A percentile compares a stretch with the other conserved stretches of the same genome.
Conservation (phyloP, 305 asterid species). For the Caryopteris hybrid region DNA sequence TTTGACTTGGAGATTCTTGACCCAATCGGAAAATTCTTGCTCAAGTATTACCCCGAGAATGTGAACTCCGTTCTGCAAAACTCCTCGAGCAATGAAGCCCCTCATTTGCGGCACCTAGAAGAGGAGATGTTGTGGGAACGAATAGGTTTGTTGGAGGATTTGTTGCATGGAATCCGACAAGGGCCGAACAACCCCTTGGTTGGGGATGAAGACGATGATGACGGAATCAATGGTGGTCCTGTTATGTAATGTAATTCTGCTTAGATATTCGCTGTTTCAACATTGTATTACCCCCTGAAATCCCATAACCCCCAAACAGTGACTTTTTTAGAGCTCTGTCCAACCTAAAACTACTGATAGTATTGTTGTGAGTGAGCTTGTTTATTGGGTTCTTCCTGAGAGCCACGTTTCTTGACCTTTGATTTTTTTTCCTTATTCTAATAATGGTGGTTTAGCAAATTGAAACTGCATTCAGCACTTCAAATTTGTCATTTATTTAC, state of each 20-base stretch:
- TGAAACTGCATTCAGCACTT: not conserved
- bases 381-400: not conserved
- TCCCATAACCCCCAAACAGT: not conserved
- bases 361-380: conserved; percentile 12
- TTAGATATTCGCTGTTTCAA: not conserved
- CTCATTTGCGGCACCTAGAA: conserved; percentile 28
- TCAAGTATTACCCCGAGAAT: conserved; percentile 36
- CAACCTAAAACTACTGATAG: not conserved
- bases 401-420: not conserved
- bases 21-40: conserved; percentile 37
- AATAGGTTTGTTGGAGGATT: conserved; percentile 29
- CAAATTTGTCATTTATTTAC: too few species aligned
- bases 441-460: not conserved
- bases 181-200: conserved; percentile 21
- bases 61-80: conserved; percentile 28
- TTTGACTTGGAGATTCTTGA: conserved; percentile 40
- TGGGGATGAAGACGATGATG: conserved; percentile 26
- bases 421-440: not conserved
- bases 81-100: conserved; percentile 19
- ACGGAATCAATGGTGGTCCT: conserved; percentile 15
- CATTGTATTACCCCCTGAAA: not conserved
- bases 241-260: conserved; percentile 2
- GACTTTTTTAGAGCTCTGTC: not conserved
- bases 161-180: conserved; percentile 32
- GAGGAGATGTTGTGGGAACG: conserved; percentile 40